phyloP scores from a whole-genome alignment of 805 yeast species.

The Metschnikowia gruessii region DNA sequence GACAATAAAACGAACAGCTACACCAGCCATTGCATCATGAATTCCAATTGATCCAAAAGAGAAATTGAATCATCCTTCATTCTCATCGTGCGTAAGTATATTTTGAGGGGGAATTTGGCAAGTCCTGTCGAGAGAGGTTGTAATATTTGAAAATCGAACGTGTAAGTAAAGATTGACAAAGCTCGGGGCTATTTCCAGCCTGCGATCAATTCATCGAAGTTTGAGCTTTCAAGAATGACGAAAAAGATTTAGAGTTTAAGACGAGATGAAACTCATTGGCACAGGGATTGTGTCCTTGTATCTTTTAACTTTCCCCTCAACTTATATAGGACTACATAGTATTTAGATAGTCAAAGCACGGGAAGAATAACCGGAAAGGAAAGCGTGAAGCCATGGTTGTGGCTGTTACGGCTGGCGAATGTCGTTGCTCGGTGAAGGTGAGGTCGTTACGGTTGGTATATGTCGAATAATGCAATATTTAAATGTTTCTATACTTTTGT shows the following conservation, averaged over 20 bases:
- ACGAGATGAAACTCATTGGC: neutral
- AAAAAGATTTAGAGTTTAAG: neutral
- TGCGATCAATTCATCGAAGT: neutral
- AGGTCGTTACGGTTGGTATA: slow-evolving; percentile 8
- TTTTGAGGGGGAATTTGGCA: neutral
- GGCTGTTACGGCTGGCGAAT: slow-evolving; percentile 11
- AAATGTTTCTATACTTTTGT: neutral
- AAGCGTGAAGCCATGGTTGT: slow-evolving; percentile 6
- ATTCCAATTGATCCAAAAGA: slow-evolving; percentile 1
- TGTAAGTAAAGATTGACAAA: neutral
- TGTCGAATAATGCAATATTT: slow-evolving; percentile 8
- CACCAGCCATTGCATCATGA: slow-evolving; percentile 8
- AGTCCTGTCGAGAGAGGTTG: neutral
- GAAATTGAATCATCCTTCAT: neutral
- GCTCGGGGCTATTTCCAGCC: neutral
- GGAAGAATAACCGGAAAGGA: slow-evolving; percentile 8
- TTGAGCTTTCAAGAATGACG: neutral
- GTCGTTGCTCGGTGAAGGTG: slow-evolving; percentile 8
- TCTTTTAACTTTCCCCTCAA: neutral
- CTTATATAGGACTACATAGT: slow-evolving; percentile 12
- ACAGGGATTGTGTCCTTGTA: neutral
- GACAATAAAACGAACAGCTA: slow-evolving; percentile 11
- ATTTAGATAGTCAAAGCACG: slow-evolving; percentile 12
- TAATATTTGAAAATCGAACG: neutral
- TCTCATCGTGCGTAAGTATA: slow-evolving; percentile 5